Percentiles rank a stretch among this genome's conserved stretches.
Conservation (phyloP, 2,329 filamentous ascomycete genomes). For the Claviceps cyperi region DNA sequence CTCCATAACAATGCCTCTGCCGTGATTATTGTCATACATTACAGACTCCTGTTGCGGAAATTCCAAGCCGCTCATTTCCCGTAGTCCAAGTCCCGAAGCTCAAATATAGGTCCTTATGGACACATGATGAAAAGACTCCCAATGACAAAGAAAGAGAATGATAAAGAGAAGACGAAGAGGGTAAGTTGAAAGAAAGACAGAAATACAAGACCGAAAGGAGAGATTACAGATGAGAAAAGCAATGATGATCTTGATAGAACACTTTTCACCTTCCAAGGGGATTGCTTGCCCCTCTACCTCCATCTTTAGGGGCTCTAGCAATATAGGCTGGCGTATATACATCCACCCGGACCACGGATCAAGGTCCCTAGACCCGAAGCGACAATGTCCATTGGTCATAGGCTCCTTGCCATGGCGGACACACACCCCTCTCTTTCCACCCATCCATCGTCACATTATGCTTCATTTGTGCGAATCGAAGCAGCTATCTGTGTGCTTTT, state of each 20-base stretch:
- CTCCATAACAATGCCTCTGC: too few species aligned
- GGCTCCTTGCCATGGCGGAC: too few species aligned
- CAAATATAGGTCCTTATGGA: not conserved
- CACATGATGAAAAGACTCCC: too few species aligned
- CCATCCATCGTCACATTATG: too few species aligned
- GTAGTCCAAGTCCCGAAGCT: not conserved
- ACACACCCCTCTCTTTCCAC: too few species aligned
- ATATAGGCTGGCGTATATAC: slow-evolving; percentile 3
- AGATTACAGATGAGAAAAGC: not conserved
- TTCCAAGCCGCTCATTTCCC: too few species aligned
- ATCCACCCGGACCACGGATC: not conserved
- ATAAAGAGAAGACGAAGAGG: not conserved
- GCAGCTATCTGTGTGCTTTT: too few species aligned
- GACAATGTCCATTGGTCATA: not conserved
- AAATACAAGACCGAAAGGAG: not conserved
- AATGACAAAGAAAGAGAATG: not conserved
- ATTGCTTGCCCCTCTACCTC: not conserved
- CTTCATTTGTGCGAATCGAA: too few species aligned
- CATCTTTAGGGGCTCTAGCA: slow-evolving; percentile 2
- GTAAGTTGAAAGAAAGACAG: not conserved
- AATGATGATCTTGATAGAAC: not conserved
- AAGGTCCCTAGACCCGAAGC: too few species aligned
- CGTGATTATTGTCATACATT: too few species aligned
- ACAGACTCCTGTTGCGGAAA: too few species aligned
- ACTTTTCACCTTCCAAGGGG: not conserved